These are phyloP conservation scores for Begonia masoniana DNA, from an alignment of 306 rosid species.

Conservation along the genomic window DNA sequence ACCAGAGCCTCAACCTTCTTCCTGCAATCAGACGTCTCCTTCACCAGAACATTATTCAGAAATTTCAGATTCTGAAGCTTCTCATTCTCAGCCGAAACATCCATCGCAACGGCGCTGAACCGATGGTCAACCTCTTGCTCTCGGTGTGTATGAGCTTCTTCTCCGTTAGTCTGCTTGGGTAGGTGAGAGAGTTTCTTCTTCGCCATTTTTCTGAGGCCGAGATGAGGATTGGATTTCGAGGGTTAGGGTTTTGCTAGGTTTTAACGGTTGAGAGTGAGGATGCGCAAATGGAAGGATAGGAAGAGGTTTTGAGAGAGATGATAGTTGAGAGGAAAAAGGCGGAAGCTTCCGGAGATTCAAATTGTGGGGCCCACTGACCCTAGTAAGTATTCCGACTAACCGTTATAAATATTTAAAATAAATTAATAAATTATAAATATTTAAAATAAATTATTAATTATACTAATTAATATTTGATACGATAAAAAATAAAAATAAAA, in stretches of 20 bases:
- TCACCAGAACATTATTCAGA: constrained; percentile 47
- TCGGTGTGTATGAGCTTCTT: constrained; percentile 4
- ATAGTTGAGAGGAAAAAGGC: no score
- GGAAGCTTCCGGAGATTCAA: no score
- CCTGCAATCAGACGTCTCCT: constrained; percentile 40
- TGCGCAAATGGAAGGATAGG: no score
- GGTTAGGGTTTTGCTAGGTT: background rate
- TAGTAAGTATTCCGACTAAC: no score
- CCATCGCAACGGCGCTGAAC: constrained; percentile 13
- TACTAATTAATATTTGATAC: no score
- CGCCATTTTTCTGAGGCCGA: constrained; percentile 30
- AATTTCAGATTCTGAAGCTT: constrained; percentile 53
- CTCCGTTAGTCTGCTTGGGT: constrained; percentile 11
- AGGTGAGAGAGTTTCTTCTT: constrained; percentile 41
- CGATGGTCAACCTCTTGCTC: background rate
- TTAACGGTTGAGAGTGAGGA: background rate
- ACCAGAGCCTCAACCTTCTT: constrained; percentile 29
- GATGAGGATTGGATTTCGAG: background rate
- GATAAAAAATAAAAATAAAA: no score
- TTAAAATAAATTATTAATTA: no score
- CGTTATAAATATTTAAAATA: no score
- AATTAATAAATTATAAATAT: no score
- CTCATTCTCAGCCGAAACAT: constrained; percentile 14
- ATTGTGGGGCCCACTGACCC: no score
- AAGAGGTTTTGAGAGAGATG: background rate